A percentile compares a stretch with the other conserved stretches of the same genome.
Conservation (phyloP, 2,329 filamentous ascomycete species). For the Venturia nashicola region DNA sequence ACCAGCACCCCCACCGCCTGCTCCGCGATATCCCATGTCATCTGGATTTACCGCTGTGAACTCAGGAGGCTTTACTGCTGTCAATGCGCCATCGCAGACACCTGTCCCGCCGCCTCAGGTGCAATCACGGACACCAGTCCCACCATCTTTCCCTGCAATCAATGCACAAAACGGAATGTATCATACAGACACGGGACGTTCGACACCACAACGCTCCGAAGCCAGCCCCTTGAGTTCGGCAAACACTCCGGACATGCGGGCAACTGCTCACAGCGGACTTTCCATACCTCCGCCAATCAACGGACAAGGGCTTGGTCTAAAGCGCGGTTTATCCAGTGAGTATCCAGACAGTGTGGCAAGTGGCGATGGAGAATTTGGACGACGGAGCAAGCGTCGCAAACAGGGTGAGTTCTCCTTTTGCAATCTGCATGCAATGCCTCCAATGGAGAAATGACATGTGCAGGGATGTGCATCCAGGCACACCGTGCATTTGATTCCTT, state of each 20-base stretch:
- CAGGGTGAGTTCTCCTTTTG: slow-evolving; percentile 48
- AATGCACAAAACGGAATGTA: slow-evolving; percentile 41
- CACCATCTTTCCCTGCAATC: slow-evolving; percentile 42
- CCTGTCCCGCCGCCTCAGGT: slow-evolving; percentile 14
- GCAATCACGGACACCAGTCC: slow-evolving; percentile 11
- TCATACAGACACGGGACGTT: slow-evolving; percentile 38
- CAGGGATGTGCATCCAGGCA: slow-evolving; percentile 14
- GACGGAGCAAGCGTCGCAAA: slow-evolving; percentile 85
- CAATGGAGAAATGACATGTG: slow-evolving; percentile 3
- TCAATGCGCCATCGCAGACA: slow-evolving; percentile 9
- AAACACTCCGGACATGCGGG: slow-evolving; percentile 44
- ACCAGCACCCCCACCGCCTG: slow-evolving; percentile 21
- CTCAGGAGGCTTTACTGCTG: slow-evolving; percentile 11
- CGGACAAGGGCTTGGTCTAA: slow-evolving; percentile 47
- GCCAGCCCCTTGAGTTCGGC: slow-evolving; percentile 47
- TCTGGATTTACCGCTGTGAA: slow-evolving; percentile 58
- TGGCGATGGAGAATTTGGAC: slow-evolving; percentile 38
- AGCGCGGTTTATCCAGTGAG: slow-evolving; percentile 52
- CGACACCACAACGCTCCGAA: slow-evolving; percentile 46
- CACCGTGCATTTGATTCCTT: not conserved
- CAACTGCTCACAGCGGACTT: slow-evolving; percentile 35
- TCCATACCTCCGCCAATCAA: slow-evolving; percentile 47
- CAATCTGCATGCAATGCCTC: not conserved
- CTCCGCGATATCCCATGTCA: slow-evolving; percentile 43
- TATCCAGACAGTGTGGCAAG: slow-evolving; percentile 42